These are phyloP conservation scores for Thalassiosira ordinaria DNA, from an alignment of 352 stramenopile genomes.

Conservation along the genomic window DNA sequence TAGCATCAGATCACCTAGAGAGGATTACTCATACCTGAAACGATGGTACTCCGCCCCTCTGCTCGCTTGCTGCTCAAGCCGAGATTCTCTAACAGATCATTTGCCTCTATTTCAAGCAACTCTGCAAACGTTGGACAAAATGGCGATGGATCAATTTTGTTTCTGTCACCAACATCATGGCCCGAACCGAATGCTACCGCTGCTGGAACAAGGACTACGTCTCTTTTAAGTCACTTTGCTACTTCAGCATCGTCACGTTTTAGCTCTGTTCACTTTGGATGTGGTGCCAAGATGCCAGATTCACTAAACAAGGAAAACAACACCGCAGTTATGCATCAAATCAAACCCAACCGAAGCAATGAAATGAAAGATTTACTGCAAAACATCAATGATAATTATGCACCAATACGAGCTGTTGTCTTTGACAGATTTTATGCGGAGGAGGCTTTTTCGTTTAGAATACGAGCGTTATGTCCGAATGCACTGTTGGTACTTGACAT, in stretches of 20 bases:
- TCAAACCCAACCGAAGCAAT: conserved; percentile 60
- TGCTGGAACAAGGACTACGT: conserved; percentile 87
- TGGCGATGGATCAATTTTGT: not conserved
- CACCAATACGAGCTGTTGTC: conserved; percentile 42
- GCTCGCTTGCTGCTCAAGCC: no score
- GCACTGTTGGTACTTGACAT: conserved; percentile 81
- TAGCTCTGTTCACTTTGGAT: conserved; percentile 42
- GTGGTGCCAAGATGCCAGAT: conserved; percentile 21
- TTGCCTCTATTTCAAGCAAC: no score
- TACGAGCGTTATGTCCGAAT: conserved; percentile 78
- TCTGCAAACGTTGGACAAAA: no score
- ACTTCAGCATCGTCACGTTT: conserved; percentile 19
- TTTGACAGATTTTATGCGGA: conserved; percentile 84
- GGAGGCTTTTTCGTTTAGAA: conserved; percentile 75
- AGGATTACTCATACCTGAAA: no score
- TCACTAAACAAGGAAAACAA: not conserved
- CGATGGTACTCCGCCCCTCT: no score
- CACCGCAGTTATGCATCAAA: conserved; percentile 19
- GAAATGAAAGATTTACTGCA: conserved; percentile 52
- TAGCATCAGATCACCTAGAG: no score
- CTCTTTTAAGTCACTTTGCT: conserved; percentile 49
- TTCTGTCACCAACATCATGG: not conserved
- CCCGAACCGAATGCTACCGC: conserved; percentile 86
- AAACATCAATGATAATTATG: conserved; percentile 20
- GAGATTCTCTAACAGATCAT: no score